phyloP scores from a whole-genome alignment of 140 eudicot genomes.

The Bidens hawaiensis region DNA sequence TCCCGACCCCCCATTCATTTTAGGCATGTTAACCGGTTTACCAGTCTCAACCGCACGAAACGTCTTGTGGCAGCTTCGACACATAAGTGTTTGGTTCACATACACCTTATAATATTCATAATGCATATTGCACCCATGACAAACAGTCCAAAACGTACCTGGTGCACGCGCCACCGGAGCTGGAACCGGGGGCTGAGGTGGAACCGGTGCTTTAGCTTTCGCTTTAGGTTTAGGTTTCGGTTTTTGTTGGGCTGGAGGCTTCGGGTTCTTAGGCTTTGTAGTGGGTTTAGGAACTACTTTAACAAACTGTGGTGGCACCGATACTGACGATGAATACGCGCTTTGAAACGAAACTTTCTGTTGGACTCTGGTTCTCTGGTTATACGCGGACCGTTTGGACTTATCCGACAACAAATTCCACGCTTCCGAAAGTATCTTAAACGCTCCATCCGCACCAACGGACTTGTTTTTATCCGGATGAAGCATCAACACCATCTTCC shows the following conservation, averaged over 20 bases:
- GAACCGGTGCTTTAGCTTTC: not conserved
- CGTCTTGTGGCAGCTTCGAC: slow-evolving; percentile 50
- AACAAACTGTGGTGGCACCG: slow-evolving; percentile 20
- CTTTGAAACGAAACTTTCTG: slow-evolving; percentile 36
- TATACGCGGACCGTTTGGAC: slow-evolving; percentile 51
- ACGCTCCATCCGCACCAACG: slow-evolving; percentile 81
- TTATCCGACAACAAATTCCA: slow-evolving; percentile 72
- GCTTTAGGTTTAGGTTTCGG: no score
- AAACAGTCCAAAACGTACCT: slow-evolving; percentile 72
- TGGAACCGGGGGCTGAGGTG: slow-evolving; percentile 8
- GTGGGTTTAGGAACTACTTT: slow-evolving; percentile 42
- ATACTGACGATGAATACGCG: slow-evolving; percentile 25
- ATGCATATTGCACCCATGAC: slow-evolving; percentile 61
- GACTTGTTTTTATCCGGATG: slow-evolving; percentile 87
- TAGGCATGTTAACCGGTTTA: slow-evolving; percentile 38
- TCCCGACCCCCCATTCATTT: slow-evolving; percentile 5
- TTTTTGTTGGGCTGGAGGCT: not conserved
- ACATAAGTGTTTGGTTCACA: slow-evolving; percentile 49
- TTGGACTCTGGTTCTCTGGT: slow-evolving; percentile 46
- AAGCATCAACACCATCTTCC: slow-evolving; percentile 55
- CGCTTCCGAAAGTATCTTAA: slow-evolving; percentile 67
- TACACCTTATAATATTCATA: slow-evolving; percentile 58
- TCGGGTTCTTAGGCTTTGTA: slow-evolving; percentile 12
- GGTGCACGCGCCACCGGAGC: slow-evolving; percentile 24
- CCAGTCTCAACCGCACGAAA: slow-evolving; percentile 57